Base-by-base conservation (phyloP, 352 stramenopile species). In the Pythium grandisporangium region DNA sequence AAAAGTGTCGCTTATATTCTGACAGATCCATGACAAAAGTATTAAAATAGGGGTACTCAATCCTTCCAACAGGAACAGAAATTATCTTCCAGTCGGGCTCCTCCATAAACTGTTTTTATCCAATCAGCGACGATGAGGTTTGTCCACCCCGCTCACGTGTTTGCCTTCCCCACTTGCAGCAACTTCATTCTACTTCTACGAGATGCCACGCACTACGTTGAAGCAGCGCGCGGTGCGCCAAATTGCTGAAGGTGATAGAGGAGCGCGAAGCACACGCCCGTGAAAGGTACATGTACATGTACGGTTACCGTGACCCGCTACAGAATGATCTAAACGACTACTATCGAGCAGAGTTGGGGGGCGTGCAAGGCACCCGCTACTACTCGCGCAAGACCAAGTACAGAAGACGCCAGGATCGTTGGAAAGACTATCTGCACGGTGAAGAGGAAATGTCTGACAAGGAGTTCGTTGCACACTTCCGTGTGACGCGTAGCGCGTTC, bases 401-500 rank as follows among this genome's bases (percentile, higher is more conserved):
- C 27, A 25, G 29, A 2, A 4, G 6, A 2, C 36, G 37, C 1
- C 11, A 22, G 3, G 36, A 52, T 26, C 26, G 17, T 5, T 52
- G 45, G 45, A 39, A 46, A 20, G 6, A 11, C 19, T 22, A 39
- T 22, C 45, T 46, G 2, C 29, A 46, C n/a, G 36, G 45, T 21
- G 4, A 14, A 2, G 37, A 27, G 3, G 22, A 52, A 12, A 21
- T 52, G 11, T 40, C 24, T 14, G 45, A 52, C 21, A 37, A 1
- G 2, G 36, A 52, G 26, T 52, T 52, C 21, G 14, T 52, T 11
- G 36, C n/a, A 3, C 6, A 47, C 32, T 53, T 53, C 38, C 46
- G 46, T 16, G 46, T 53, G 5, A 35, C 46, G 4, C 29, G 46
- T 3, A 11, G 5, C 5, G 29, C 23, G 14, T 55, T 55, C 11